These are phyloP conservation scores for Solanum virginianum DNA, from an alignment of 257 asterid species.

Conservation along the genomic window DNA sequence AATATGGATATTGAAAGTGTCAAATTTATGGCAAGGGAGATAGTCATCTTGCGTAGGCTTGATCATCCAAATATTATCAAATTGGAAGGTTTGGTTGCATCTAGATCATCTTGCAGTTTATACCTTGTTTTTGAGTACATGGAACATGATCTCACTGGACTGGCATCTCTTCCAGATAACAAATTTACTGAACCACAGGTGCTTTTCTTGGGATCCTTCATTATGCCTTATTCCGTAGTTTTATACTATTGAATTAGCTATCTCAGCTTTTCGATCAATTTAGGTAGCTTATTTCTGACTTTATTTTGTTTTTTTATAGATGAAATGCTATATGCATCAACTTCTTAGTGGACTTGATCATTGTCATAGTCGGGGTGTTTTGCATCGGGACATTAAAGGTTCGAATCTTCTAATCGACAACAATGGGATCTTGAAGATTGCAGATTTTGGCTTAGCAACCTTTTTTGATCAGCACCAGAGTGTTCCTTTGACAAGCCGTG, in stretches of 20 bases:
- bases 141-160: conserved; percentile 94
- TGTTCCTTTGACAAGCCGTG: conserved; percentile 77
- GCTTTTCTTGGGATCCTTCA: background rate
- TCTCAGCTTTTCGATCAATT: background rate
- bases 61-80: conserved; percentile 84
- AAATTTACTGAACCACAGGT: conserved; percentile 89
- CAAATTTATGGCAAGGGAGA: conserved; percentile 96
- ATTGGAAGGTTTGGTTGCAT: conserved; percentile 75
- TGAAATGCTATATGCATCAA: conserved; percentile 88
- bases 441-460: conserved; percentile 91
- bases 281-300: background rate
- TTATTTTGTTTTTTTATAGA: conserved; percentile 18
- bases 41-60: conserved; percentile 65
- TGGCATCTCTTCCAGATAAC: conserved; percentile 68
- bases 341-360: conserved; percentile 74
- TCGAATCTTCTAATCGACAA: conserved; percentile 73
- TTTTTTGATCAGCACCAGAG: conserved; percentile 39
- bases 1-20: conserved; percentile 85
- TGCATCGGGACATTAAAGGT: conserved; percentile 89
- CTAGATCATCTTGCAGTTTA: conserved; percentile 59
- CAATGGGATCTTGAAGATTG: conserved; percentile 72
- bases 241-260: background rate
- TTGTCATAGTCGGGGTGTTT: conserved; percentile 68
- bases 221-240: background rate
- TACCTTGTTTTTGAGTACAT: conserved; percentile 84